These are phyloP conservation scores for Malus domestica DNA, from an alignment of 306 rosid species.

Conservation along the genomic window DNA sequence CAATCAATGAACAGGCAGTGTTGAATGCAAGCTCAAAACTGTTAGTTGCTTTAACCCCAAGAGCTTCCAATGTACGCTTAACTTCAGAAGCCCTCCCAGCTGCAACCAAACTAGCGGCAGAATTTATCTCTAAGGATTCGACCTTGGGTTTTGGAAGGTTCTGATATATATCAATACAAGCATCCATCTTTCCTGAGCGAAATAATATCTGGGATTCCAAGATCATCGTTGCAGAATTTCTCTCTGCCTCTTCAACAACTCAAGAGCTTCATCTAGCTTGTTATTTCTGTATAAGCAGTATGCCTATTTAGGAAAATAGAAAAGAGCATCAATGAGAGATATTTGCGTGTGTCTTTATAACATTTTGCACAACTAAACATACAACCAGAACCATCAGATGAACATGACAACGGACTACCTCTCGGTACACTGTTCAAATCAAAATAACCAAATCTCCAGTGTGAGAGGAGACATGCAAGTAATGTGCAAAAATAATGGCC, in stretches of 20 bases:
- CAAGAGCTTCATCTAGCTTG: slow-evolving; percentile 78
- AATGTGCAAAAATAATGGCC: not conserved
- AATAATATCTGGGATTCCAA: slow-evolving; percentile 88
- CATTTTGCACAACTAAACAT: not conserved
- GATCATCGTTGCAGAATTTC: slow-evolving; percentile 49
- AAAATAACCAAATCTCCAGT: not conserved
- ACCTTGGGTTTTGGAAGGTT: slow-evolving; percentile 77
- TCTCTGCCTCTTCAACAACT: slow-evolving; percentile 55
- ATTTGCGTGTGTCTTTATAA: not conserved
- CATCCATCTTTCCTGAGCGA: slow-evolving; percentile 84
- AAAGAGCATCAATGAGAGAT: slow-evolving; percentile 19
- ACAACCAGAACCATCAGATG: not conserved
- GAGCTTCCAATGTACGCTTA: slow-evolving; percentile 62
- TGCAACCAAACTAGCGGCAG: slow-evolving; percentile 69
- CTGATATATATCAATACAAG: slow-evolving; percentile 79
- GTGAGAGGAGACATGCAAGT: not conserved
- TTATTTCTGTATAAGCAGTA: slow-evolving; percentile 96
- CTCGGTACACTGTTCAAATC: not conserved
- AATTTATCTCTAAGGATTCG: slow-evolving; percentile 74
- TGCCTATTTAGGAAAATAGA: slow-evolving; percentile 46
- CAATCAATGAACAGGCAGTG: slow-evolving; percentile 83
- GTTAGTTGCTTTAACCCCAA: slow-evolving; percentile 71
- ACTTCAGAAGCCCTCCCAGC: slow-evolving; percentile 86
- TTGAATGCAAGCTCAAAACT: slow-evolving; percentile 94
- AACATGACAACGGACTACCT: slow-evolving; percentile 2